Conservation (phyloP, 768 basidiomycete species). For the Termitomyces heimii region DNA sequence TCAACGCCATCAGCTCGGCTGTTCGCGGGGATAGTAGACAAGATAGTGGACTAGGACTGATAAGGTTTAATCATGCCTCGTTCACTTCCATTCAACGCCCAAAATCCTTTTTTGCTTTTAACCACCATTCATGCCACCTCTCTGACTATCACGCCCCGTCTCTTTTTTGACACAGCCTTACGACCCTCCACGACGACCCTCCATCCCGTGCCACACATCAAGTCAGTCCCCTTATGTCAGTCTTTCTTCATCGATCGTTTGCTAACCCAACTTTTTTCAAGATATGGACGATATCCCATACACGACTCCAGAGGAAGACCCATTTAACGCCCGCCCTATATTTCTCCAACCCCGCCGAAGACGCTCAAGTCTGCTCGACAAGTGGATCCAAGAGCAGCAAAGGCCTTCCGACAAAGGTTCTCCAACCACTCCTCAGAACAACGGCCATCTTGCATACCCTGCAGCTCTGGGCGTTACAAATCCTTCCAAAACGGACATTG, state of each 20-base stretch:
- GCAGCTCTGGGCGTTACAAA: conserved; percentile 18
- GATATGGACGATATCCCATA: conserved; percentile 38
- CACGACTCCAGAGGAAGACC: conserved; percentile 46
- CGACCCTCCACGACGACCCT: conserved; percentile 1
- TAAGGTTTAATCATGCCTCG: conserved; percentile 24
- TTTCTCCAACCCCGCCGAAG: conserved; percentile 27
- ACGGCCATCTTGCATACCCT: conserved; percentile 38
- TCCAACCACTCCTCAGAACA: conserved; percentile 21
- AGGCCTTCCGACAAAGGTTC: conserved; percentile 12
- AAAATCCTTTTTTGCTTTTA: conserved; percentile 9
- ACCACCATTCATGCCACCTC: conserved; percentile 12
- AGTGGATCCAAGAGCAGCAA: conserved; percentile 51
- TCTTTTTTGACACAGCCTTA: background rate
- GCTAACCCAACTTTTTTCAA: background rate
- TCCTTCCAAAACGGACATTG: conserved; percentile 21
- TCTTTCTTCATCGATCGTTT: conserved; percentile 2
- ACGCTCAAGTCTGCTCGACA: conserved; percentile 47
- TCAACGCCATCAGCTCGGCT: conserved; percentile 64
- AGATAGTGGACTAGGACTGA: conserved; percentile 1
- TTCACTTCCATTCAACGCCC: conserved; percentile 21
- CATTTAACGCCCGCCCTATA: conserved; percentile 36
- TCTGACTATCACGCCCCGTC: background rate
- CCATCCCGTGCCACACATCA: background rate
- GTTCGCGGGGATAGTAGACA: conserved; percentile 53
- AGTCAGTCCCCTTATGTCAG: background rate